A percentile compares a stretch with the other conserved stretches of the same genome.
phyloP scores from a whole-genome alignment of 768 basidiomycete species.

The Mrakia blollopis region DNA sequence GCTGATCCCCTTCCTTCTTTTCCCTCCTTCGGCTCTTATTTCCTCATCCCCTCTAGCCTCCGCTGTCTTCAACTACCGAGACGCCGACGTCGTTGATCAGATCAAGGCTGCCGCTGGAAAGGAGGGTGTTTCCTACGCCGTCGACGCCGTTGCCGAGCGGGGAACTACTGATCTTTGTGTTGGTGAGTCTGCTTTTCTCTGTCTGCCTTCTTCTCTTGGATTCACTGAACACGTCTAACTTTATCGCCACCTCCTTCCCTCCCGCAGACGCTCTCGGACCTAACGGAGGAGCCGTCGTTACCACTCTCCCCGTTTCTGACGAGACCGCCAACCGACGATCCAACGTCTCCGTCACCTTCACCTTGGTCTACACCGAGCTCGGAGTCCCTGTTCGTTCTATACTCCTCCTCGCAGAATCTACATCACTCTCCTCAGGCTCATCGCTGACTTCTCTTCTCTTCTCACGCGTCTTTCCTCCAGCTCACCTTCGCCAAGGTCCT shows the following conservation, averaged over 20 bases:
- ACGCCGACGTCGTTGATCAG: conserved; percentile 16
- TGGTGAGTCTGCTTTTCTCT: neutral
- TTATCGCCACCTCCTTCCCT: neutral
- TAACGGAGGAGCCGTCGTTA: neutral
- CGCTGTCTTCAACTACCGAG: conserved; percentile 32
- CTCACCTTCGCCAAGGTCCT: conserved; percentile 21
- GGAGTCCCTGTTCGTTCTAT: conserved; percentile 7
- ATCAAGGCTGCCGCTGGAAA: conserved; percentile 14
- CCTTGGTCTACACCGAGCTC: conserved; percentile 19
- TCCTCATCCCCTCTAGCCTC: conserved; percentile 33
- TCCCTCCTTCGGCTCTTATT: neutral
- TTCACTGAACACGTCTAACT: neutral
- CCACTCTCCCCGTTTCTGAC: conserved; percentile 9
- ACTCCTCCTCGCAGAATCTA: neutral
- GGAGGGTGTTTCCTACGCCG: neutral
- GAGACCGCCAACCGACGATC: neutral
- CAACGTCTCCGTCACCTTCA: conserved; percentile 5
- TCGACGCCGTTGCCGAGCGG: conserved; percentile 5
- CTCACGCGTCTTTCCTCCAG: neutral
- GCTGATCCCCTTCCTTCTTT: neutral
- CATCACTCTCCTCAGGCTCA: neutral
- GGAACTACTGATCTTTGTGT: conserved; percentile 5
- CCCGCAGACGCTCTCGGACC: conserved; percentile 17
- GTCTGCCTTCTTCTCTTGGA: neutral
- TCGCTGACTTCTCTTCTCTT: neutral